Evolutionary conservation across 2,329 filamentous ascomycete species (phyloP).

Genomic region (Orbilia javanica): DNA sequence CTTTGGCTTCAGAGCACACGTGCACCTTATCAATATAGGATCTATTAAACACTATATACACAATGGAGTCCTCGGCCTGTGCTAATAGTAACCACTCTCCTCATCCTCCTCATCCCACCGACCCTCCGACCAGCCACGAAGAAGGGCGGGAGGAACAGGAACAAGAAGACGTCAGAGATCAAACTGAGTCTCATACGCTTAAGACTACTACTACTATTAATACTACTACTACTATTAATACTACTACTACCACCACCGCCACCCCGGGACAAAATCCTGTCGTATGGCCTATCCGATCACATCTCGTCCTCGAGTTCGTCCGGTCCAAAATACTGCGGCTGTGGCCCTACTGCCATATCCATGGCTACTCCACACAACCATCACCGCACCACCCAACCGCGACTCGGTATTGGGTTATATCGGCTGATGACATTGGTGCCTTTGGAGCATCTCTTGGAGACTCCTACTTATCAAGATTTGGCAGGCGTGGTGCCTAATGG

Average conservation of each 20-base stretch:
- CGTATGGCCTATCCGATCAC: constrained; percentile 2
- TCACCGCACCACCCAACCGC: constrained; percentile 8
- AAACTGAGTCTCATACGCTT: too few species aligned
- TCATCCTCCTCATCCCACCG: too few species aligned
- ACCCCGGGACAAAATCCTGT: not conserved
- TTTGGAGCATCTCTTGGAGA: constrained; percentile 24
- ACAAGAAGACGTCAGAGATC: too few species aligned
- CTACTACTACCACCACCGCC: not conserved
- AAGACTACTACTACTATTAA: not conserved
- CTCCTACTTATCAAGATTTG: constrained; percentile 1
- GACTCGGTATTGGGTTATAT: constrained; percentile 23
- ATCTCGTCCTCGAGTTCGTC: constrained; percentile 25
- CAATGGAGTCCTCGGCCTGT: too few species aligned
- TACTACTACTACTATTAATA: not conserved
- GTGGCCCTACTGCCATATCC: constrained; percentile 15
- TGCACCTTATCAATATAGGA: too few species aligned
- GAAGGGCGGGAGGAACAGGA: too few species aligned
- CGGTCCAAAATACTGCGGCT: constrained; percentile 25
- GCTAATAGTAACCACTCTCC: too few species aligned
- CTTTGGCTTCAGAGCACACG: too few species aligned
- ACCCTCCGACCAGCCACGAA: too few species aligned
- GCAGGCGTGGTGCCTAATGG: not conserved
- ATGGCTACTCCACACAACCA: not conserved
- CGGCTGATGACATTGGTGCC: not conserved
- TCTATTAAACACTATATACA: too few species aligned